Evolutionary conservation across 352 stramenopile species (phyloP), one percentile per base, ranked within the genome.

Genomic region (Phytopythium montanum): DNA sequence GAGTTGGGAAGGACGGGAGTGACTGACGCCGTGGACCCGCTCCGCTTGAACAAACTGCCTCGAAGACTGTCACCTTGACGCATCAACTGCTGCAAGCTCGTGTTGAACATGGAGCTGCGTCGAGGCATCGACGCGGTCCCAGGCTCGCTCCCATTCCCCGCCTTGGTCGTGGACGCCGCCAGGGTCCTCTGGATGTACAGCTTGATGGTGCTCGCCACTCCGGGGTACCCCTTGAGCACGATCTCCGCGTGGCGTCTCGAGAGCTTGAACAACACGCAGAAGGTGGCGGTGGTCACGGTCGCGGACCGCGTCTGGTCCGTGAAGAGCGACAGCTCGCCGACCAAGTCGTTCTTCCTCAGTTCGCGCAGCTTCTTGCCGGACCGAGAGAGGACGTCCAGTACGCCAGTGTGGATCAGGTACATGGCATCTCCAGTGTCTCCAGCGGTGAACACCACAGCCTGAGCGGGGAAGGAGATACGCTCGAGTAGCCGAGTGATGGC

Each of bases 321-420:
- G 44, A 85, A 85, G n/a, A 81, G 65, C 1, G 75, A 79, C 2
- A 85, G 58, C 44, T 85, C 75, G 14, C 75, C 75, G 44, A 81
- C 79, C 54, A 81, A 85, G 23, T 59, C 75, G 1, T 73, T 70
- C n/a, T 72, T 73, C 18, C 65, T 48, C n/a, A 85, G 62, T 46
- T 85, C 75, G 18, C 75, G 66, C 0, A 85, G 62, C 49, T 75
- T 76, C 34, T 62, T 65, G 55, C 66, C 60, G n/a, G 79, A 70
- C n/a, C 18, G 18, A 4, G 51, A 56, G 1, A 78, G 6, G 52
- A 85, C 75, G 28, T 76, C 58, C 8, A 85, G 62, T 5, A 77
- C 57, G 1, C 75, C 75, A 0, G 70, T 71, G 41, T 70, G 69
- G n/a, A 84, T 71, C 49, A 87, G 68, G 39, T 82, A 84, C 76